Evolutionary conservation across 2,329 filamentous ascomycete genomes (phyloP).

Genomic region (Simplicillium sp.): DNA sequence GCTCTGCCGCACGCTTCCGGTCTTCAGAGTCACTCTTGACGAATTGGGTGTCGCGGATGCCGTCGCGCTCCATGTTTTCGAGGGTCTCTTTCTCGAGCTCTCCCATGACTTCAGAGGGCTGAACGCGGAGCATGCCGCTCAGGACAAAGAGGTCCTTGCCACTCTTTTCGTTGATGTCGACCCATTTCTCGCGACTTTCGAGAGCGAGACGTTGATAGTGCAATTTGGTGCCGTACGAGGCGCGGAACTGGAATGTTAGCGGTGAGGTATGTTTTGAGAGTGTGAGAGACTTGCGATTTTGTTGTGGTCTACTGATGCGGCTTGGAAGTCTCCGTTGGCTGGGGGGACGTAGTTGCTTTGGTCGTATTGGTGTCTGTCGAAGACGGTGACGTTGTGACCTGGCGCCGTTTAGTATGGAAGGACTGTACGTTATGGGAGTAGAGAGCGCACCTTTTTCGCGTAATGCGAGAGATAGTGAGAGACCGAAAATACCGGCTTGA

Average conservation of each 20-base stretch:
- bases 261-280: not conserved
- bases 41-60: slow-evolving; percentile 13
- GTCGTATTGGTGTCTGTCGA: slow-evolving; percentile 12
- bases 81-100: slow-evolving; percentile 14
- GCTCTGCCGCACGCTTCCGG: slow-evolving; percentile 8
- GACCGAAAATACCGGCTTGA: slow-evolving; percentile 14
- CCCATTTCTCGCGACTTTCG: slow-evolving; percentile 14
- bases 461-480: slow-evolving; percentile 13
- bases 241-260: slow-evolving; percentile 10
- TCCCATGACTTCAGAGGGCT: slow-evolving; percentile 11
- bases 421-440: not conserved
- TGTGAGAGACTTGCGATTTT: slow-evolving; percentile 11
- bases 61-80: slow-evolving; percentile 13
- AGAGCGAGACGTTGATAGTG: slow-evolving; percentile 16
- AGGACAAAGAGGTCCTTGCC: slow-evolving; percentile 9
- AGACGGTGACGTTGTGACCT: slow-evolving; percentile 11
- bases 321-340: slow-evolving; percentile 8
- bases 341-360: slow-evolving; percentile 12
- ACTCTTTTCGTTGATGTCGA: slow-evolving; percentile 8
- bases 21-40: slow-evolving; percentile 11
- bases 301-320: slow-evolving; percentile 16
- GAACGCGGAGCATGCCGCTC: slow-evolving; percentile 16
- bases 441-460: slow-evolving; percentile 9
- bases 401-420: not conserved
- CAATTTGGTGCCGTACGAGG: slow-evolving; percentile 13